Conservation (phyloP, 2,329 filamentous ascomycete species). For the Diaporthe aspalathi region DNA sequence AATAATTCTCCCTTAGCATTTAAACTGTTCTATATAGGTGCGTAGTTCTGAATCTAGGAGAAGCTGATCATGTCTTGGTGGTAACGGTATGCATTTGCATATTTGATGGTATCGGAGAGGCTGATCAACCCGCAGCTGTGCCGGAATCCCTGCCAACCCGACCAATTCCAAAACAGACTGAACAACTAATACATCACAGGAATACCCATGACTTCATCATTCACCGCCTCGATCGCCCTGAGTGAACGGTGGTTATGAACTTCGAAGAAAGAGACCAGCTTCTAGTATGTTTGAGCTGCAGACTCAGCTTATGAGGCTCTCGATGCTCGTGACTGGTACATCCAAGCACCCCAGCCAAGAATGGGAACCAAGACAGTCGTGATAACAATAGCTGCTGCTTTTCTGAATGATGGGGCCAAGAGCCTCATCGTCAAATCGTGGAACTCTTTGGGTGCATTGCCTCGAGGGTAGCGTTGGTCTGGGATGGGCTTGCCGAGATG, state of each 20-base stretch:
- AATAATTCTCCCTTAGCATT: too few relatives aligned
- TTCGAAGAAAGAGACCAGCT: background rate
- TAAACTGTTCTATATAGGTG: too few relatives aligned
- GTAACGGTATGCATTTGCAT: too few relatives aligned
- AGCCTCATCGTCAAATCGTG: slow-evolving; percentile 33
- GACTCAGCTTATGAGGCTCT: background rate
- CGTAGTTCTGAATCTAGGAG: too few relatives aligned
- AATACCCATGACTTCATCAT: too few relatives aligned
- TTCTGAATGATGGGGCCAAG: slow-evolving; percentile 11
- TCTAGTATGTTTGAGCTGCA: background rate
- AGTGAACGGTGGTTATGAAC: background rate
- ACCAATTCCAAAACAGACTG: too few relatives aligned
- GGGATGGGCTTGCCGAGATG: slow-evolving; percentile 48
- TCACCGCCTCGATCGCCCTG: background rate
- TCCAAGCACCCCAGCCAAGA: background rate
- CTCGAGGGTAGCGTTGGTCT: slow-evolving; percentile 45
- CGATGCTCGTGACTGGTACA: background rate
- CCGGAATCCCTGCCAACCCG: too few relatives aligned
- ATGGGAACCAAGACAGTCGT: background rate
- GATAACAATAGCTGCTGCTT: background rate
- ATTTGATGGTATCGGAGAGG: too few relatives aligned
- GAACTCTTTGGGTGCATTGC: slow-evolving; percentile 47
- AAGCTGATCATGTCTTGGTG: too few relatives aligned
- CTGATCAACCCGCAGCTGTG: too few relatives aligned
- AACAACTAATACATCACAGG: too few relatives aligned